Base-by-base conservation (phyloP, 371 early-diverging fungal species). In the Mucor indicus region DNA sequence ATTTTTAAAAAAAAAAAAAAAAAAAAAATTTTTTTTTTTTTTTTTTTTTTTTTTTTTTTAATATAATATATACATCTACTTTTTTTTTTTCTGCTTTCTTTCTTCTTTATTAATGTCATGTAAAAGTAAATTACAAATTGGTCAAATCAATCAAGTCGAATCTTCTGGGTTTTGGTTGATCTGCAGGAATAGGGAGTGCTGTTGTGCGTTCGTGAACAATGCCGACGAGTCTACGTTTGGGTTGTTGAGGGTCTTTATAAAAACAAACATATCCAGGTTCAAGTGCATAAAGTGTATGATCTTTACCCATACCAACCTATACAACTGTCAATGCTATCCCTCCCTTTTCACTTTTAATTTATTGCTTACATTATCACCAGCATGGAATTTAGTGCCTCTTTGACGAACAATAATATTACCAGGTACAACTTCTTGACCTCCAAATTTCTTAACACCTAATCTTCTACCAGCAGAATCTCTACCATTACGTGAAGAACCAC, bases 381-480 rank as follows among this genome's bases (percentile, higher is more conserved):
- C 85, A 51, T 91, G 91, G 73, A 93, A 93, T 51, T 84, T 69
- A 30, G 92, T 93, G 5, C 98, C 98, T 41, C 93, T 79, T 64
- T 97, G 98, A 45, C 95, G 85, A 38, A 95, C 83, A 52, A 97
- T 84, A 53, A 97, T 94, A 61, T 92, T 87, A 17, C 96, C 96
- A 4, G 95, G 86, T 38, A 87, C 64, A 13, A 91, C 91, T 44
- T 79, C 72, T 71, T 89, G 79, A 27, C 90, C 90, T 67, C 88
- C 85, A 62, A 86, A 86, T 57, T 87, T 85, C 75, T 98, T 98
- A 51, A 96, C 84, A 15, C 98, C 97, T 29, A 95, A 82, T 60
- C 91, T 84, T 68, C 93, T 89, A 76, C 96, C 95, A 38, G 92
- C 86, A 12, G 96, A 93, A 60, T 94, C 92, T 55, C 97, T 84